phyloP scores from a whole-genome alignment of 441 rosid species.

The Euphorbia celastroides region DNA sequence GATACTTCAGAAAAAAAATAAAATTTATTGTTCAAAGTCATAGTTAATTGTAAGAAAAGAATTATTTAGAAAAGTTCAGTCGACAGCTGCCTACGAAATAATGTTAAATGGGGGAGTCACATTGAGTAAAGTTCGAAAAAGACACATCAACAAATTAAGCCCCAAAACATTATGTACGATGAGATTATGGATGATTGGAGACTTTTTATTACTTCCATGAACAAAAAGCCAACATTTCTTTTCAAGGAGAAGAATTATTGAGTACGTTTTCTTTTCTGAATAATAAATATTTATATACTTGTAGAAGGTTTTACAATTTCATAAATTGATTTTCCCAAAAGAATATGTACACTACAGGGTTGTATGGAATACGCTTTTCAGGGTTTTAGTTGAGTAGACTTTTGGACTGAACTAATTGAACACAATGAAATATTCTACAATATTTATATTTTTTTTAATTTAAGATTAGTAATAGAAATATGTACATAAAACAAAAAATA shows the following conservation, averaged over 20 bases:
- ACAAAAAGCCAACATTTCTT: neutral
- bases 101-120: neutral
- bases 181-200: neutral
- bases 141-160: slow-evolving; percentile 22
- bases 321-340: neutral
- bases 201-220: neutral
- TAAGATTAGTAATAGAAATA: too few relatives aligned
- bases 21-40: too few relatives aligned
- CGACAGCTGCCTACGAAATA: too few relatives aligned
- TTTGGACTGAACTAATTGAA: neutral
- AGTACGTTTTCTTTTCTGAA: neutral
- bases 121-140: slow-evolving; percentile 10
- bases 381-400: neutral
- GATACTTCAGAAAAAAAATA: too few relatives aligned
- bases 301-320: neutral
- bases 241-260: neutral
- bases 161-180: neutral
- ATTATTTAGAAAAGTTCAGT: too few relatives aligned
- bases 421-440: neutral
- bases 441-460: neutral
- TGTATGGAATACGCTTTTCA: neutral
- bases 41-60: too few relatives aligned
- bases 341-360: neutral
- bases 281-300: neutral
- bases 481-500: too few relatives aligned